Conservation (phyloP, 2,329 filamentous ascomycete species). For the Coniochaeta prunicola region DNA sequence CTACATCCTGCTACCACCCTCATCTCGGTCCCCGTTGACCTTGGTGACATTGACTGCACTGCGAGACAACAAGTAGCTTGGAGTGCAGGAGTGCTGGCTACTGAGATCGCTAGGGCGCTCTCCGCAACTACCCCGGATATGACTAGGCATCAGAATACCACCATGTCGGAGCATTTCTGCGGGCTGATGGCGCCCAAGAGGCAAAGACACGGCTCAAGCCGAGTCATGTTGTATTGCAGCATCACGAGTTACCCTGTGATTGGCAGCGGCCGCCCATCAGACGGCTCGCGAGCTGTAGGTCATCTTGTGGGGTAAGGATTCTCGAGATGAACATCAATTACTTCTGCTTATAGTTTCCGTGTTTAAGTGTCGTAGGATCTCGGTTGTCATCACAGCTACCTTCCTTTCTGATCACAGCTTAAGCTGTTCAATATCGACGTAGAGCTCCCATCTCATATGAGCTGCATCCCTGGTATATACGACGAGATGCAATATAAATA, state of each 20-base stretch:
- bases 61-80: neutral
- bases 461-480: neutral
- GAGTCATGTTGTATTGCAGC: conserved; percentile 15
- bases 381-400: conserved; percentile 6
- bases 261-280: conserved; percentile 10
- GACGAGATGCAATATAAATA: conserved; percentile 15
- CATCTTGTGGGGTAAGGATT: conserved; percentile 11
- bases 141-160: neutral
- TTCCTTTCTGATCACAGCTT: neutral
- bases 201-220: conserved; percentile 19
- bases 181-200: conserved; percentile 7
- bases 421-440: neutral
- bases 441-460: neutral
- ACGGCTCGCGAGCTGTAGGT: conserved; percentile 9
- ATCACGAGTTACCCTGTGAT: conserved; percentile 15
- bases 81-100: neutral
- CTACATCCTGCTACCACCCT: neutral
- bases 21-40: neutral
- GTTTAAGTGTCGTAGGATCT: conserved; percentile 7
- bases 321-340: conserved; percentile 9
- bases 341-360: conserved; percentile 8
- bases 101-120: neutral
- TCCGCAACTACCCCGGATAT: neutral
- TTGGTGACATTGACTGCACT: neutral
- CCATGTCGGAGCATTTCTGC: conserved; percentile 3